Base-by-base conservation (phyloP, 202 grass and related monocot species). In the Musa balbisiana region DNA sequence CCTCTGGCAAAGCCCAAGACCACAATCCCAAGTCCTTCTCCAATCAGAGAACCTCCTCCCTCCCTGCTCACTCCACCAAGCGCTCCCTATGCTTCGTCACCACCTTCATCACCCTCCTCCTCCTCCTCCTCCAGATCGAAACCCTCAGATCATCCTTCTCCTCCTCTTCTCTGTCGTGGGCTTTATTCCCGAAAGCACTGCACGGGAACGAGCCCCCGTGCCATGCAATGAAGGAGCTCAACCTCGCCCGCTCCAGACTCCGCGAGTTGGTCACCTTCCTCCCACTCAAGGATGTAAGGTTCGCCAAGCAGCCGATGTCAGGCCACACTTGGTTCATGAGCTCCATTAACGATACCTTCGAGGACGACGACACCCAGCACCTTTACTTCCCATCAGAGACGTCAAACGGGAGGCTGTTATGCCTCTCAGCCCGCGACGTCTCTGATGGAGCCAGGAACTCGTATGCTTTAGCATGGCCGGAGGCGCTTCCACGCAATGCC, bases 391-490 rank as follows among this genome's bases (percentile, higher is more conserved):
- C 73, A 4, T 82, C 62, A 0, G 16, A 69, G 15, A 68, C 71
- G 9, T 87, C 88, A 1, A 26, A 78, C 4, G 79, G 77, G 12
- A 67, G 88, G 29, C 67, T 94, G 16, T 83, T 94, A 52, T 94
- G 91, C 76, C 12, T 94, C 6, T 10, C 72, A 1, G 71, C 83
- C 2, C 79, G 53, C 6, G 67, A 89, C 13, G 73, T 75, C 10
- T 76, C 55, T 2, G 79, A 94, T 8, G 91, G 91, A 1, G n/a
- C 81, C 16, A 72, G 19, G 78, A 95, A 95, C 73, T 67, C 81
- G 0, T 95, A 91, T 10, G 85, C 83, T 3, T 73, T 94, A 11
- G 88, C 88, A 1, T 90, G 81, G 81, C 77, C 52, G 14, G 81
- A 90, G 27, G 82, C 85, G 9, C 78, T 94, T 16, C 91, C 91